These are phyloP conservation scores for Termitomyces sp. DNA, from an alignment of 768 basidiomycete genomes.

Conservation along the genomic window DNA sequence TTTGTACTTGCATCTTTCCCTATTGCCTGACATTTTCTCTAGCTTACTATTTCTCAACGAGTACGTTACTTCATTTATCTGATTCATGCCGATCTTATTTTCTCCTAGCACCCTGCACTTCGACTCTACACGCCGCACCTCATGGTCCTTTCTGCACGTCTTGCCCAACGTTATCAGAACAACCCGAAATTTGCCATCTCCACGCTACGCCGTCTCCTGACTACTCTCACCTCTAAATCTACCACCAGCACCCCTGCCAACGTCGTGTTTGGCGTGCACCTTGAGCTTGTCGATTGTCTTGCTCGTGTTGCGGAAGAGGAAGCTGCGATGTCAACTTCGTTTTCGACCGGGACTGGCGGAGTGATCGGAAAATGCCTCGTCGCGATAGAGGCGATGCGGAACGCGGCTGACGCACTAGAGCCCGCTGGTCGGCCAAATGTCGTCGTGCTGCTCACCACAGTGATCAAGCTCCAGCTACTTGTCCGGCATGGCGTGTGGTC, in stretches of 20 bases:
- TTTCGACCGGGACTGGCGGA: constrained; percentile 1
- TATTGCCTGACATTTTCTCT: not conserved
- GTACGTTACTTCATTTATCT: constrained; percentile 23
- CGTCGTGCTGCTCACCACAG: constrained; percentile 43
- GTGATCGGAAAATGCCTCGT: constrained; percentile 18
- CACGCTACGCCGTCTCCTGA: constrained; percentile 48
- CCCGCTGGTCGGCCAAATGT: constrained; percentile 26
- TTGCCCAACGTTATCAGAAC: constrained; percentile 38
- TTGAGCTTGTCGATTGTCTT: constrained; percentile 44
- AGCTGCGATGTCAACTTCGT: not conserved
- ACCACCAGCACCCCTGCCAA: constrained; percentile 29
- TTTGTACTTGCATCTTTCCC: constrained; percentile 3
- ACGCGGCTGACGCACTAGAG: constrained; percentile 9
- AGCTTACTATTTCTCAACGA: constrained; percentile 56
- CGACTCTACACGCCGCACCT: constrained; percentile 55
- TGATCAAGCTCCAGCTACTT: constrained; percentile 53
- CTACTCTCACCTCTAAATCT: constrained; percentile 27
- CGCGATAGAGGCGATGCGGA: constrained; percentile 29
- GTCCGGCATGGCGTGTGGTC: constrained; percentile 51
- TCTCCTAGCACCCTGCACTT: constrained; percentile 56
- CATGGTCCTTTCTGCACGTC: constrained; percentile 54
- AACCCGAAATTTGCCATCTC: constrained; percentile 59
- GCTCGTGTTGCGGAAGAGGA: constrained; percentile 11
- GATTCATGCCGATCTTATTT: not conserved
- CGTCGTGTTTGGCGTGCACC: constrained; percentile 46